Percentiles rank a stretch among this genome's conserved stretches.
phyloP scores from a whole-genome alignment of 495 filamentous ascomycete species.

The Bathelium albidoporum region DNA sequence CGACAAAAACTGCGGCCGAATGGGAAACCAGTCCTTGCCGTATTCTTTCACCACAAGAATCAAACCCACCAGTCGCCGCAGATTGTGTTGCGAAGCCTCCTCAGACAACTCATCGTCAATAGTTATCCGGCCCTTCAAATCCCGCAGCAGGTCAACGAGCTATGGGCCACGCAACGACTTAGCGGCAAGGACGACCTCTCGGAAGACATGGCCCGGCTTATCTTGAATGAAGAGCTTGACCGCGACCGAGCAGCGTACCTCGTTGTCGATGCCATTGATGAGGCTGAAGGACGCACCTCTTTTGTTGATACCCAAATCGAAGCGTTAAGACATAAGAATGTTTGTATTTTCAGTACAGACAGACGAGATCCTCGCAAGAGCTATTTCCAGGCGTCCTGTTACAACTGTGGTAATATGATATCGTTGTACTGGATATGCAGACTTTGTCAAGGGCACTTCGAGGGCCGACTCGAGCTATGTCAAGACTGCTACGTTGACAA shows the following conservation, averaged over 20 bases:
- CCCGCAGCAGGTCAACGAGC: background rate
- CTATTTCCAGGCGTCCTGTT: background rate
- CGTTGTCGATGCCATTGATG: background rate
- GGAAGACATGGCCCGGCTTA: background rate
- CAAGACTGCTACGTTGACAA: background rate
- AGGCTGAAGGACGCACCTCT: background rate
- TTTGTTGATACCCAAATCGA: background rate
- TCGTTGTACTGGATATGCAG: background rate
- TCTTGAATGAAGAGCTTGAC: background rate
- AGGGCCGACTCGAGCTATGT: conserved; percentile 3
- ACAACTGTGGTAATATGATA: background rate
- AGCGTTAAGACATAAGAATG: background rate
- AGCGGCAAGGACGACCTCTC: background rate
- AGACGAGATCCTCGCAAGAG: background rate
- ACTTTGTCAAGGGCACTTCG: background rate
- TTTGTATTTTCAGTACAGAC: background rate
- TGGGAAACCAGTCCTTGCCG: background rate
- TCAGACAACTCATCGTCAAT: conserved; percentile 2
- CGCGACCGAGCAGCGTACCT: background rate
- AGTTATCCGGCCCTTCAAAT: background rate
- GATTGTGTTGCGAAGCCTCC: background rate
- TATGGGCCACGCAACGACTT: background rate
- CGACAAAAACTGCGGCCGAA: background rate
- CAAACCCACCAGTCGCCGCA: background rate
- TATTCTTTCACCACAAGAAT: background rate